Evolutionary conservation across 176 grass and related monocot genomes (phyloP), one percentile per base, ranked within the genome.

Genomic region (Musa troglodytarum): DNA sequence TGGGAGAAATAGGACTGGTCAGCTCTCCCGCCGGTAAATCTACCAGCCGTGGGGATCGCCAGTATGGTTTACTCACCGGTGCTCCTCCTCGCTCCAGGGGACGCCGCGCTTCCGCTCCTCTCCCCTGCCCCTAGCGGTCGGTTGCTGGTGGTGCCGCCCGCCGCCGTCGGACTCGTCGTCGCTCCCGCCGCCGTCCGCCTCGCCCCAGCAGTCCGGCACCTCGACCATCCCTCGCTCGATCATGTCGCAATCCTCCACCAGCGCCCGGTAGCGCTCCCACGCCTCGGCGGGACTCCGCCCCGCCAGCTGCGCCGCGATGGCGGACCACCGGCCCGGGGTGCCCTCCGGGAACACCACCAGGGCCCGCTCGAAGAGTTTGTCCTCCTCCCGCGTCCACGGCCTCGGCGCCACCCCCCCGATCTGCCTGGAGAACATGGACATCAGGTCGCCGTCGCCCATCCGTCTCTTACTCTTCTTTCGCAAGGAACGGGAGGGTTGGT

Each of bases 311-410:
- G 68, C 77, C 0, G 96, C 88, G 10, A 99, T 85, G 71, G 73
- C 61, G 20, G 16, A 57, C 96, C 96, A 95, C 22, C 96, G 82
- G 54, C 92, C 59, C n/a, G 81, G 85, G 25, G 56, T 75, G 16
- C 78, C 21, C 53, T 99, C 91, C 53, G 91, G 91, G 66, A 73
- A 92, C 52, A 59, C 0, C 69, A 92, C 81, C 73, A 99, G 77
- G 74, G 91, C 91, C 26, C 62, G 83, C 85, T 99, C 96, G 84
- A 99, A 95, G 79, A 72, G 34, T 87, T 99, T 99, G 86, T 99
- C 91, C 82, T 99, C 96, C 43, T 49, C 58, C 83, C 83, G 85
- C 66, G 76, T 88, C 96, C 93, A 96, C 43, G 75, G 80, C 70
- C 56, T 25, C 0, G 17, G 10, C 11, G 23, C 57, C 10, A 0